Conservation (phyloP, 148 eudicot genomes). For the Rhododendron ovatum region DNA sequence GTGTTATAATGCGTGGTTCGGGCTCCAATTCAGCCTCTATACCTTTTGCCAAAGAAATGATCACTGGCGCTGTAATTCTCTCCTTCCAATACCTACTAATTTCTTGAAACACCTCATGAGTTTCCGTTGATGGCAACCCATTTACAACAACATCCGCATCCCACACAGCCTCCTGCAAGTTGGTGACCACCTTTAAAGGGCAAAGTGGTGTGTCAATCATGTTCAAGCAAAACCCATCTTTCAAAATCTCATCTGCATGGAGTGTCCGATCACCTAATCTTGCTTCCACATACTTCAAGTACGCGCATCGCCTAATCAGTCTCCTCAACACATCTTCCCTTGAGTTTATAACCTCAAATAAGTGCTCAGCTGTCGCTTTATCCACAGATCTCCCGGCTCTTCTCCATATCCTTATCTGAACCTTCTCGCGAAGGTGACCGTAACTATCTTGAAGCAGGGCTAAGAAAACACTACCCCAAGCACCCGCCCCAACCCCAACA, state of each 20-base stretch:
- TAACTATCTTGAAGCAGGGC: conserved; percentile 77
- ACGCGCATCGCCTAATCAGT: conserved; percentile 73
- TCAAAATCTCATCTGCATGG: conserved; percentile 82
- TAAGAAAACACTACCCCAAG: conserved; percentile 86
- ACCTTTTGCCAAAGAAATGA: conserved; percentile 81
- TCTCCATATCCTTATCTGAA: conserved; percentile 79
- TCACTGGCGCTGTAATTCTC: conserved; percentile 50
- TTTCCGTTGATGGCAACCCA: conserved; percentile 90
- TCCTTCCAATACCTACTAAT: conserved; percentile 87
- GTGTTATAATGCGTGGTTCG: conserved; percentile 70
- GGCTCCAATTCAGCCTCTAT: conserved; percentile 83
- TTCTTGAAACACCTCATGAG: conserved; percentile 69
- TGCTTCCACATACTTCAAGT: conserved; percentile 83
- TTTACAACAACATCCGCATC: conserved; percentile 82
- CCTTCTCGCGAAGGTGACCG: conserved; percentile 56
- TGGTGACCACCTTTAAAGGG: conserved; percentile 82
- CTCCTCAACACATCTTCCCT: conserved; percentile 81
- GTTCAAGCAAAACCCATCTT: conserved; percentile 86
- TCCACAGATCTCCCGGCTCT: conserved; percentile 63
- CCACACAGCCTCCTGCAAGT: conserved; percentile 94
- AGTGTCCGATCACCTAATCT: conserved; percentile 73
- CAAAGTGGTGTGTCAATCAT: conserved; percentile 94
- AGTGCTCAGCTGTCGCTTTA: conserved; percentile 61
- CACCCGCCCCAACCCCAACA: conserved; percentile 84
- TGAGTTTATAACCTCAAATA: conserved; percentile 78